Evolutionary conservation across 2,329 filamentous ascomycete species (phyloP).

Genomic region (Beauveria scarabaeidicola): DNA sequence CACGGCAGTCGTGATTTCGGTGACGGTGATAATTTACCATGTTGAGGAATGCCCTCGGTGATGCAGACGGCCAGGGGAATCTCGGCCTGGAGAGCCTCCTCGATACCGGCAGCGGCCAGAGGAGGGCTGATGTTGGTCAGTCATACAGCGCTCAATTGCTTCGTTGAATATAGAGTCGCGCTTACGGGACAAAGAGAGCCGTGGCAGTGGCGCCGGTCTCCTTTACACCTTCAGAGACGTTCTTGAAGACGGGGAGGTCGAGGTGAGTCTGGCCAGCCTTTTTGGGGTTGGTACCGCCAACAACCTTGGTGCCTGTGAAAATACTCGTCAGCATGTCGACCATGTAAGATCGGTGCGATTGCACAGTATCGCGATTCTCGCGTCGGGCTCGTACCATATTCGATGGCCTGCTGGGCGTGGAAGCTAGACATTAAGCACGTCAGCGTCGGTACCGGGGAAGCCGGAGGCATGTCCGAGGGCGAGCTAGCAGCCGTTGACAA

Average conservation of each 20-base stretch:
- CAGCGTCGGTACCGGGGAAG: not conserved
- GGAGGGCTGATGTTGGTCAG: slow-evolving; percentile 55
- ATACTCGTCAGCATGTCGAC: not conserved
- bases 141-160: slow-evolving; percentile 1
- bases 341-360: not conserved
- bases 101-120: slow-evolving; percentile 86
- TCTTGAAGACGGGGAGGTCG: slow-evolving; percentile 85
- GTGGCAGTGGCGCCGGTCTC: slow-evolving; percentile 84
- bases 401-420: slow-evolving; percentile 95
- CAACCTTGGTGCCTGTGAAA: slow-evolving; percentile 77
- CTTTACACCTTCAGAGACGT: slow-evolving; percentile 80
- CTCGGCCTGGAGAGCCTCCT: slow-evolving; percentile 90
- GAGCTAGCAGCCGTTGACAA: not conserved
- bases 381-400: slow-evolving; percentile 66
- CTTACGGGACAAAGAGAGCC: slow-evolving; percentile 92
- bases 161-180: not conserved
- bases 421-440: slow-evolving; percentile 51
- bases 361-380: not conserved
- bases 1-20: not conserved
- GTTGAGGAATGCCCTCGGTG: slow-evolving; percentile 95
- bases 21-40: slow-evolving; percentile 49
- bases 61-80: slow-evolving; percentile 94
- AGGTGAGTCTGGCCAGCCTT: slow-evolving; percentile 91
- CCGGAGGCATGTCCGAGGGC: not conserved
- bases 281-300: slow-evolving; percentile 98